These are phyloP conservation scores for Xylaria grammica DNA, from an alignment of 495 filamentous ascomycete species.

Conservation along the genomic window DNA sequence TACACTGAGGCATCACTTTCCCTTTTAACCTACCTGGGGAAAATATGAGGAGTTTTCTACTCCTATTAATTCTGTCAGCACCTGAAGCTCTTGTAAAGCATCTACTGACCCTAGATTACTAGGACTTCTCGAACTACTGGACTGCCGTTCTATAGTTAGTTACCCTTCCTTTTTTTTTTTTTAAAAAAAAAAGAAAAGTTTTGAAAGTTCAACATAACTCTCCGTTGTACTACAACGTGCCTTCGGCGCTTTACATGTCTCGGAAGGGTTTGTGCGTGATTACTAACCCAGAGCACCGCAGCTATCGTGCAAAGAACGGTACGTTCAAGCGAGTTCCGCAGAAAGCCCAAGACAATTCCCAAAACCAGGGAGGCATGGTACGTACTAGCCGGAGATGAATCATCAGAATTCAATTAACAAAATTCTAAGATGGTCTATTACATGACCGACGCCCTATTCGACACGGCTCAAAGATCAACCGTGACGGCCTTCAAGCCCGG, in stretches of 20 bases:
- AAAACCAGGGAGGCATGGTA: conserved; percentile 47
- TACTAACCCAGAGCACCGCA: not conserved
- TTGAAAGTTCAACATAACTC: no score
- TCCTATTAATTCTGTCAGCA: no score
- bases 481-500: conserved; percentile 56
- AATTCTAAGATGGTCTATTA: conserved; percentile 50
- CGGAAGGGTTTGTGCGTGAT: not conserved
- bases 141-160: conserved; percentile 44
- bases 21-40: no score
- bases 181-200: no score
- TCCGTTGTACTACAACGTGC: no score
- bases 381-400: not conserved
- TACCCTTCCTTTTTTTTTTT: not conserved
- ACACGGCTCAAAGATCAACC: conserved; percentile 48
- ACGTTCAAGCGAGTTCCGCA: conserved; percentile 46
- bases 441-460: conserved; percentile 54
- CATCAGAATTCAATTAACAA: not conserved
- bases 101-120: no score
- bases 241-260: no score
- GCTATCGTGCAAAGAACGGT: conserved; percentile 44
- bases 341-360: conserved; percentile 49
- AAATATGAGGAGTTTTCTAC: no score
- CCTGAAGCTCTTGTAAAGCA: no score
- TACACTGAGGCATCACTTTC: no score
- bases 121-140: conserved; percentile 53